Conservation (phyloP, 352 stramenopile species). For the Pythium pyrilobum region DNA sequence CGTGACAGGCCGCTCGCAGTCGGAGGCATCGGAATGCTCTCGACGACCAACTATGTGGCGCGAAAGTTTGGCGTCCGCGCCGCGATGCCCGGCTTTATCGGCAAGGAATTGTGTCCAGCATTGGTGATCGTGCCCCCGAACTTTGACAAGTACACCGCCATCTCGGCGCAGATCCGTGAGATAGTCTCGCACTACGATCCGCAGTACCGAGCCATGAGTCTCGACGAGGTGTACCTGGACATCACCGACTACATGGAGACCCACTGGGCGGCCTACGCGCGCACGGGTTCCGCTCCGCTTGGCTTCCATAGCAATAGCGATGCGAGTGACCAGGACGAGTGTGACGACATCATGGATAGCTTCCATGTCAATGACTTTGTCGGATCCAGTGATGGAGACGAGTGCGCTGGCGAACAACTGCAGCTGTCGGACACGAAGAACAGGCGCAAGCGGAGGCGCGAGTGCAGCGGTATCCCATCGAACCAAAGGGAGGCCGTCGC, state of each 20-base stretch:
- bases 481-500: slow-evolving; percentile 31
- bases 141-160: slow-evolving; percentile 89
- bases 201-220: slow-evolving; percentile 83
- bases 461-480: background rate
- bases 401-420: background rate
- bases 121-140: slow-evolving; percentile 91
- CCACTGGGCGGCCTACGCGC: slow-evolving; percentile 47
- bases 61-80: slow-evolving; percentile 92
- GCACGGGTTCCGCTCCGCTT: background rate
- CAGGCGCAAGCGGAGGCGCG: slow-evolving; percentile 1
- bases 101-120: slow-evolving; percentile 91
- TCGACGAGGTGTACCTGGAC: slow-evolving; percentile 96
- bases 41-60: slow-evolving; percentile 94
- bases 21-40: slow-evolving; percentile 92
- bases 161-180: slow-evolving; percentile 60
- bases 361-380: background rate
- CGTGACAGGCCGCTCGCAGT: slow-evolving; percentile 89
- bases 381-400: background rate
- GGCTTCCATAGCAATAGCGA: slow-evolving; percentile 6
- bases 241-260: slow-evolving; percentile 85
- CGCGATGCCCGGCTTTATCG: slow-evolving; percentile 97
- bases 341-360: background rate
- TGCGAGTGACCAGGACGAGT: slow-evolving; percentile 4
- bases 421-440: background rate
- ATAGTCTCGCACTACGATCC: slow-evolving; percentile 94